Conservation (phyloP, 441 rosid genomes). For the Adansonia rubrostipa region DNA sequence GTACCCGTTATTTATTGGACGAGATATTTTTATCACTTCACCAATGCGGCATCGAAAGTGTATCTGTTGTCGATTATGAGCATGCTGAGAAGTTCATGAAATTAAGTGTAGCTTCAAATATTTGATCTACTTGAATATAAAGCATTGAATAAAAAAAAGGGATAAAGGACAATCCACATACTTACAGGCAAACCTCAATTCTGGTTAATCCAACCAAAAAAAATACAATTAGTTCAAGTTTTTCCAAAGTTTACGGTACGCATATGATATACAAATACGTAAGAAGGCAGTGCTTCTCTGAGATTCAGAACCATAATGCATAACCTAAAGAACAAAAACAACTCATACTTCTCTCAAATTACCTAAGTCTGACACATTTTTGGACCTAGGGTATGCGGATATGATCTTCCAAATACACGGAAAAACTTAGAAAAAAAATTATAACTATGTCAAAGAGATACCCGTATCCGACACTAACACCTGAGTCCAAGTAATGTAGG, state of each 20-base stretch:
- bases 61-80: slow-evolving; percentile 29
- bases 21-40: slow-evolving; percentile 56
- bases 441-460: no score
- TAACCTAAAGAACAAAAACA: background rate
- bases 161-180: slow-evolving; percentile 35
- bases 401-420: no score
- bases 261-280: background rate
- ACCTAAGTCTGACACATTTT: no score
- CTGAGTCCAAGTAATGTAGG: background rate
- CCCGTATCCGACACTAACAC: no score
- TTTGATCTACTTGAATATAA: background rate
- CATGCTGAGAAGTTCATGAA: slow-evolving; percentile 56
- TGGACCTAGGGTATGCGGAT: no score
- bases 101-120: slow-evolving; percentile 20
- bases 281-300: background rate
- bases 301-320: background rate
- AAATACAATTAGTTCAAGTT: slow-evolving; percentile 38
- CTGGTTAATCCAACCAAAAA: slow-evolving; percentile 53
- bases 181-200: slow-evolving; percentile 55
- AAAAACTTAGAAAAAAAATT: no score
- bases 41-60: slow-evolving; percentile 63
- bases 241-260: slow-evolving; percentile 1
- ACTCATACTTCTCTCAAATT: background rate
- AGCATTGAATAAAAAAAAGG: slow-evolving; percentile 27
- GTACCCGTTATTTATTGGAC: slow-evolving; percentile 56